Evolutionary conservation across 2,329 filamentous ascomycete genomes (phyloP).

Genomic region (Ceratocystis variospora): DNA sequence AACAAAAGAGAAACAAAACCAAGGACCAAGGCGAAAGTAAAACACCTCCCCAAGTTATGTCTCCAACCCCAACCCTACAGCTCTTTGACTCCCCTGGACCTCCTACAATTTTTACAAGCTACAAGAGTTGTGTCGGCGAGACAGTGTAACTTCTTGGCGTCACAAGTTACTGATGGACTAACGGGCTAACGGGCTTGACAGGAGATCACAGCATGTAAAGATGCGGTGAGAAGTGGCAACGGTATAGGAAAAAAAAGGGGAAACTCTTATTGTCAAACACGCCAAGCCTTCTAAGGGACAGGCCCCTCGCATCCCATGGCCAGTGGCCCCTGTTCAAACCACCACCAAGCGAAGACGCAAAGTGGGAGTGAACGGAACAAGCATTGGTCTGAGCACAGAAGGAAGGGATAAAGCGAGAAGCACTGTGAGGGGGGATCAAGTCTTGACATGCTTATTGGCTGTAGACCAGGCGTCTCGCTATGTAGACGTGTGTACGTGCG

Average conservation of each 20-base stretch:
- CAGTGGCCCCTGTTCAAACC: background rate
- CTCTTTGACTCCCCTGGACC: no score
- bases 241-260: background rate
- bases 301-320: background rate
- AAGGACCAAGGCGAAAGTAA: no score
- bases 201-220: background rate
- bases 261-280: background rate
- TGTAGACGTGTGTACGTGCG: background rate
- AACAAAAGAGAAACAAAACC: no score
- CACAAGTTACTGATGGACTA: background rate
- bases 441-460: background rate
- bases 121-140: background rate
- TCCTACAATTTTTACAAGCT: background rate
- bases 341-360: background rate
- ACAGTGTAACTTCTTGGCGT: constrained; percentile 6
- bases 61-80: no score
- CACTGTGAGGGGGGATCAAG: background rate
- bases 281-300: background rate
- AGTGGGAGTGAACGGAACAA: background rate
- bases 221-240: background rate
- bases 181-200: background rate
- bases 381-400: background rate
- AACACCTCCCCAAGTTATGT: no score
- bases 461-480: background rate
- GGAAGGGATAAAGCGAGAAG: background rate